These are phyloP conservation scores for Solanum rostratum DNA, from an alignment of 257 asterid genomes.

Conservation along the genomic window DNA sequence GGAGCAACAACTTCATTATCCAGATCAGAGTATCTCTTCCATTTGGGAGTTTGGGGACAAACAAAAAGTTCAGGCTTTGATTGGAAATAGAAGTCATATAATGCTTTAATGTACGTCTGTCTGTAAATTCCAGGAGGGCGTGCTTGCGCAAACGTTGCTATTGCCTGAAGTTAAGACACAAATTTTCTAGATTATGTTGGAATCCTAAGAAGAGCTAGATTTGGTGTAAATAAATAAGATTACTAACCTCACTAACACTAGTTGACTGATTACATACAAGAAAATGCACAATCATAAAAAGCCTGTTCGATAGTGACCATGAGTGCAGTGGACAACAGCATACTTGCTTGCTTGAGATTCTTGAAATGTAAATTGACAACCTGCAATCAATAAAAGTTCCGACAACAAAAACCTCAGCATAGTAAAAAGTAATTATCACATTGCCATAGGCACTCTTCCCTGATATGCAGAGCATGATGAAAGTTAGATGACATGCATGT, in stretches of 20 bases:
- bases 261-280: background rate
- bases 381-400: conserved; percentile 1
- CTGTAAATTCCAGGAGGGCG: conserved; percentile 10
- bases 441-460: background rate
- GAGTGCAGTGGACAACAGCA: conserved; percentile 8
- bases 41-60: conserved; percentile 6
- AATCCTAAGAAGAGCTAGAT: background rate
- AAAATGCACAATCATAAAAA: conserved; percentile 6
- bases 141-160: background rate
- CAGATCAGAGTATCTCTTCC: conserved; percentile 2
- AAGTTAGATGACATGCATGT: background rate
- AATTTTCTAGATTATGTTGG: background rate
- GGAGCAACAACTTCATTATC: background rate
- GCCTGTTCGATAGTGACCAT: conserved; percentile 8
- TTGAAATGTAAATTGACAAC: background rate
- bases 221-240: background rate
- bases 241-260: conserved; percentile 3
- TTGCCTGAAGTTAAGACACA: conserved; percentile 1
- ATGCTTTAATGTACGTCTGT: background rate
- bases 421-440: background rate
- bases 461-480: background rate
- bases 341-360: background rate
- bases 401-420: background rate
- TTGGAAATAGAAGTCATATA: background rate
- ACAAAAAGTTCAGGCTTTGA: background rate